Percentiles rank a stretch among this genome's conserved stretches.
These are phyloP conservation scores for Candida orba DNA, from an alignment of 805 yeast species.

Conservation along the genomic window DNA sequence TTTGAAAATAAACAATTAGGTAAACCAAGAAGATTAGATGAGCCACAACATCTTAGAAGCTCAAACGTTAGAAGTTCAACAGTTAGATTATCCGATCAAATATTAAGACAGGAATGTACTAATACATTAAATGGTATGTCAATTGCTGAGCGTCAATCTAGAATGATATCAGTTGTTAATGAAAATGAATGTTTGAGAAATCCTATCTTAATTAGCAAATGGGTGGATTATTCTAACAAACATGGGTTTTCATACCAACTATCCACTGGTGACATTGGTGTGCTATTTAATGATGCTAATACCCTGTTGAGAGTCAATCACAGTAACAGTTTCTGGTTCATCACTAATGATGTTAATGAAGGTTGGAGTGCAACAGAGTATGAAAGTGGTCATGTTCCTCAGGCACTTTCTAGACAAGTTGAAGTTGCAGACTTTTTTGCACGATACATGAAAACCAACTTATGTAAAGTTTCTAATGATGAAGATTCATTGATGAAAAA, in stretches of 20 bases:
- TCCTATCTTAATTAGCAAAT: conserved; percentile 77
- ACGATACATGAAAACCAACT: conserved; percentile 84
- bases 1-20: conserved; percentile 29
- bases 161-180: conserved; percentile 26
- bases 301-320: conserved; percentile 69
- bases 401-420: conserved; percentile 55
- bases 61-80: conserved; percentile 8
- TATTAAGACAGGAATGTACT: conserved; percentile 38
- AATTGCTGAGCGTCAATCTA: conserved; percentile 38
- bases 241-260: conserved; percentile 94
- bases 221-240: conserved; percentile 97
- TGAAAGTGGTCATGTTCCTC: conserved; percentile 35
- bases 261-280: conserved; percentile 86
- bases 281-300: conserved; percentile 77
- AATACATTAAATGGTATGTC: conserved; percentile 38
- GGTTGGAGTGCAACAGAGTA: conserved; percentile 52
- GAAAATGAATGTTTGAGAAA: conserved; percentile 24
- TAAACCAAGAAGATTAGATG: conserved; percentile 30
- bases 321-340: conserved; percentile 59
- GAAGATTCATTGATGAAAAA: conserved; percentile 39
- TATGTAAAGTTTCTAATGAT: conserved; percentile 70
- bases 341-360: conserved; percentile 38
- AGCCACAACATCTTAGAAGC: conserved; percentile 12
- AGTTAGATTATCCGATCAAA: conserved; percentile 21
- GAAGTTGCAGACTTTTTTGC: conserved; percentile 86